Conservation (phyloP, 2,329 filamentous ascomycete species). For the Epicoccum sorghinum region DNA sequence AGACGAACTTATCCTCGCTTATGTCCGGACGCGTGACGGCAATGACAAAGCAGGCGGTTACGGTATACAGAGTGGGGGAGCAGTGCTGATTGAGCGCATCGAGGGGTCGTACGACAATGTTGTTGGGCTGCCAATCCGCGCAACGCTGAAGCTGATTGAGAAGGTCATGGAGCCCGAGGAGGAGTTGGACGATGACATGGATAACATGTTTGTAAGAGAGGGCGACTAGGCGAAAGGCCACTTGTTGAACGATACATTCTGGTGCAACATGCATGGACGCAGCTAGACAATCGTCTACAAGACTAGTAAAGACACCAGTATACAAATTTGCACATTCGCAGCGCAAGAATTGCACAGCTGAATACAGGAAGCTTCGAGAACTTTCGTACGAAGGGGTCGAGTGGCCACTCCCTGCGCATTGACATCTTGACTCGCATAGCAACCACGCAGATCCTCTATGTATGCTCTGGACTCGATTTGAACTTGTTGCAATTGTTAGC, state of each 20-base stretch:
- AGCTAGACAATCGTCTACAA: neutral
- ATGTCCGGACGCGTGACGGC: conserved; percentile 85
- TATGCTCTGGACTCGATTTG: neutral
- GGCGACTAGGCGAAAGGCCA: conserved; percentile 7
- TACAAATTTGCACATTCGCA: conserved; percentile 9
- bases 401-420: neutral
- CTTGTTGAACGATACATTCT: neutral
- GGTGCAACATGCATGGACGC: neutral
- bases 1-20: conserved; percentile 83
- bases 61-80: conserved; percentile 86
- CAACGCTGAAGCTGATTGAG: conserved; percentile 81
- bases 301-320: neutral
- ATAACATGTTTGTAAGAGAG: conserved; percentile 51
- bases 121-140: conserved; percentile 82
- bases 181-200: conserved; percentile 52
- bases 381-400: conserved; percentile 2
- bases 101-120: conserved; percentile 94
- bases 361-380: conserved; percentile 15
- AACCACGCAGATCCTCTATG: neutral
- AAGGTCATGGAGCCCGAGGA: conserved; percentile 78
- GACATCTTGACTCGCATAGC: conserved; percentile 8
- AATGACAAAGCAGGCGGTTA: conserved; percentile 97
- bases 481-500: too few relatives aligned
- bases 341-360: conserved; percentile 9
- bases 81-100: conserved; percentile 85